Evolutionary conservation across 257 asterid species (phyloP), one percentile per base, ranked within the genome.

Genomic region (Nyctanthes arbortristis): DNA sequence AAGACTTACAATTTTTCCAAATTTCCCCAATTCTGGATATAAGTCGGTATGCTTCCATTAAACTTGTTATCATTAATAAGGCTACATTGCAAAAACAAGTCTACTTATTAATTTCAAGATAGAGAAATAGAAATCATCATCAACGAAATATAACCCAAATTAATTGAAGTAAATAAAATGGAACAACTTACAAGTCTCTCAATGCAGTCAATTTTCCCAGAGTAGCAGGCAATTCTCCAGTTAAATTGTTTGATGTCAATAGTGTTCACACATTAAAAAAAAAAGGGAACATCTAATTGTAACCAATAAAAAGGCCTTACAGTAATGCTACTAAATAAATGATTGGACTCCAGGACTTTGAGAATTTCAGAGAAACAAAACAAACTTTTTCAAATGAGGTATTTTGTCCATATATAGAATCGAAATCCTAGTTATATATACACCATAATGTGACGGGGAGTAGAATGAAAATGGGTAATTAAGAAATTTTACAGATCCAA

Each of bases 251-350:
- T 9, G 96, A 90, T 64, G 73, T 73, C 55, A 90, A 58, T 22
- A 61, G 39, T 35, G 95, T 90, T 67, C 69, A 73, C 30, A 52
- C 14, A 40, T 69, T 31, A 39, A 71, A 24, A 55, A 45, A 22
- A 45, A 30, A 34, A 22, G 13, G 0, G 4, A 58, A 32, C n/a
- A 37, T 34, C 12, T 11, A 40, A 40, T 14, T 7, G 9, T 12
- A n/a, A 7, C 34, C 39, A 40, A 61, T 56, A 16, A 3, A 68
- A 69, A 59, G 49, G 59, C 12, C 92, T 77, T 68, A 89, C 96
- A 89, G 96, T 95, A 66, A 89, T 84, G 66, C 78, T 4, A 56
- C 95, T 95, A 49, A 85, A 69, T 70, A 89, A 70, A 71, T 80
- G 92, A 85, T 89, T 89, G 83, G 5, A 66, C 68, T 89, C 96